Percentiles rank a stretch among this genome's conserved stretches.
Conservation (phyloP, 2,329 filamentous ascomycete species). For the Thielaviopsis populi region DNA sequence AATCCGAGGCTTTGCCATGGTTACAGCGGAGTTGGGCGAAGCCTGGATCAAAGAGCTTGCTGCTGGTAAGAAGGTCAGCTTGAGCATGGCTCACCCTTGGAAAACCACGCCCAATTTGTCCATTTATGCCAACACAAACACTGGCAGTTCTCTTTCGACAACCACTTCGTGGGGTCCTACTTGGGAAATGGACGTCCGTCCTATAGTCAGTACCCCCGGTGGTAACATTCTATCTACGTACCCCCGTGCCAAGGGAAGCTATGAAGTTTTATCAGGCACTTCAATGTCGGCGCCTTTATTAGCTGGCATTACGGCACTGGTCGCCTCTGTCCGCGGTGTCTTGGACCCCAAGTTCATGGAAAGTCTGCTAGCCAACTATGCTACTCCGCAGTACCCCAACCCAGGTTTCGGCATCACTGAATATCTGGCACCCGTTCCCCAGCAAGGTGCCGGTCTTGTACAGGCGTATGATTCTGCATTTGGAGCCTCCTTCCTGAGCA, state of each 20-base stretch:
- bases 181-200: slow-evolving; percentile 42
- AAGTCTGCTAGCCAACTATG: slow-evolving; percentile 34
- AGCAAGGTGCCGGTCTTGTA: slow-evolving; percentile 46
- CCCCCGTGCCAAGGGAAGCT: slow-evolving; percentile 24
- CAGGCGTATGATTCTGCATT: slow-evolving; percentile 44
- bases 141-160: slow-evolving; percentile 36
- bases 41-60: slow-evolving; percentile 31
- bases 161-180: slow-evolving; percentile 47
- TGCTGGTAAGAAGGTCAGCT: slow-evolving; percentile 29
- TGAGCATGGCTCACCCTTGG: slow-evolving; percentile 30
- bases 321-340: slow-evolving; percentile 37
- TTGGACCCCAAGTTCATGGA: slow-evolving; percentile 36
- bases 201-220: slow-evolving; percentile 40
- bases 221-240: slow-evolving; percentile 45
- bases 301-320: slow-evolving; percentile 39
- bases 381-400: slow-evolving; percentile 36
- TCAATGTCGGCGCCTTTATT: slow-evolving; percentile 46
- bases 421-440: slow-evolving; percentile 38
- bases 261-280: slow-evolving; percentile 39
- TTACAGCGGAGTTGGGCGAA: slow-evolving; percentile 28
- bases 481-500: slow-evolving; percentile 36
- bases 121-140: slow-evolving; percentile 26
- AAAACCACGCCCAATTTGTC: slow-evolving; percentile 26
- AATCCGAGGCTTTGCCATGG: slow-evolving; percentile 29
- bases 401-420: slow-evolving; percentile 26